phyloP scores from a whole-genome alignment of 768 basidiomycete genomes.

The Rhodocollybia butyracea region DNA sequence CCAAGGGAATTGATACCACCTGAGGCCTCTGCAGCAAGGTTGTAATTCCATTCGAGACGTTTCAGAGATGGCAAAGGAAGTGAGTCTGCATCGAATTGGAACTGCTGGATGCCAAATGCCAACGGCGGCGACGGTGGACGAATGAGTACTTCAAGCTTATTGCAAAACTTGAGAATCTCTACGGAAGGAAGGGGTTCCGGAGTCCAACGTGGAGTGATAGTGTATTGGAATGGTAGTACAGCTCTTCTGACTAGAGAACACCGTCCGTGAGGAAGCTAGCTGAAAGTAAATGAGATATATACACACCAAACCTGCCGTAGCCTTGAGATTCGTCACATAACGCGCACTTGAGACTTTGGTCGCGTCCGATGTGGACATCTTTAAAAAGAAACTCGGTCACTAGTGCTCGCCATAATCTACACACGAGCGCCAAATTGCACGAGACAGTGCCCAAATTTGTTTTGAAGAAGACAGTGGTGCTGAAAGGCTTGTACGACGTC shows the following conservation, averaged over 20 bases:
- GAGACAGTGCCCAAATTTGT: constrained; percentile 30
- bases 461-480: constrained; percentile 20
- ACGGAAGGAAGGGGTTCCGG: constrained; percentile 31
- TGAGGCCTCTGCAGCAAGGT: constrained; percentile 51
- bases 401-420: constrained; percentile 52
- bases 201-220: constrained; percentile 32
- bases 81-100: constrained; percentile 50
- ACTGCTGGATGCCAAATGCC: constrained; percentile 29
- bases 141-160: constrained; percentile 51
- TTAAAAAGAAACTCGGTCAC: constrained; percentile 47
- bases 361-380: constrained; percentile 42
- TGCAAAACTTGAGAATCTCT: constrained; percentile 47
- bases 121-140: constrained; percentile 35
- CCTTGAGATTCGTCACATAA: constrained; percentile 26
- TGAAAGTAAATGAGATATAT: background rate
- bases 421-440: constrained; percentile 48
- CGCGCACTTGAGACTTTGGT: constrained; percentile 28
- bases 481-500: constrained; percentile 46
- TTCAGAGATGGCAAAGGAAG: constrained; percentile 48
- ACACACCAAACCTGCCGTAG: constrained; percentile 18
- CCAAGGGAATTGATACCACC: constrained; percentile 65
- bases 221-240: constrained; percentile 55
- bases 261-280: background rate
- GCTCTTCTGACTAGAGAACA: constrained; percentile 47
- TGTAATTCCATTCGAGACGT: constrained; percentile 70